A percentile compares a stretch with the other conserved stretches of the same genome.
Conservation (phyloP, 306 rosid genomes). For the Herpetospermum pedunculosum region DNA sequence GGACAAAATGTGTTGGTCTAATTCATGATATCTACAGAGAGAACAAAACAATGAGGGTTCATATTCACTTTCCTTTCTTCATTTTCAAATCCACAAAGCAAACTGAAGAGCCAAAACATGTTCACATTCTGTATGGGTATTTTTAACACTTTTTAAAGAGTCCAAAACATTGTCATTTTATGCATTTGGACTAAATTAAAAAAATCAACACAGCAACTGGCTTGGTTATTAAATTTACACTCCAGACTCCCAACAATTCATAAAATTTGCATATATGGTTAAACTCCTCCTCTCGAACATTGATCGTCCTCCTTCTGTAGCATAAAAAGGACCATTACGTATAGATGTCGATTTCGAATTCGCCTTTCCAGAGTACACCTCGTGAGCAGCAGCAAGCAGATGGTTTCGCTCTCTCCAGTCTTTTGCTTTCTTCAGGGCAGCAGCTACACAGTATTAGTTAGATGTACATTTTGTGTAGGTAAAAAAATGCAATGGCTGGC, state of each 20-base stretch:
- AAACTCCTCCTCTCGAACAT: neutral
- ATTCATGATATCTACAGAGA: too few species aligned
- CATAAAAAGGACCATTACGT: neutral
- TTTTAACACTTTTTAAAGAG: neutral
- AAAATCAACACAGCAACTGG: neutral
- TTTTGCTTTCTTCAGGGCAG: neutral
- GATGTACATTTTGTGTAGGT: constrained; percentile 39
- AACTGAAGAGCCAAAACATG: neutral
- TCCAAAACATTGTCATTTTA: constrained; percentile 1
- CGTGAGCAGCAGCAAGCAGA: neutral
- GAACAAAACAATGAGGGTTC: too few species aligned
- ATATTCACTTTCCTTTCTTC: neutral
- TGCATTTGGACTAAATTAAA: neutral
- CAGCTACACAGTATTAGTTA: constrained; percentile 16
- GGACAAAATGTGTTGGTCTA: too few species aligned
- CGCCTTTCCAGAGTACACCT: neutral
- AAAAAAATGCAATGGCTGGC: constrained; percentile 25
- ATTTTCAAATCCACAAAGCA: neutral
- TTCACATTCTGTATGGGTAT: neutral
- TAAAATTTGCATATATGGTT: neutral
- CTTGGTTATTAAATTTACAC: neutral
- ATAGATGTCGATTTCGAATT: neutral
- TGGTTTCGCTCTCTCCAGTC: neutral
- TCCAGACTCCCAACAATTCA: neutral
- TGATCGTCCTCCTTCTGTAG: neutral